phyloP scores from a whole-genome alignment of 306 rosid genomes.

The Lathyrus oleraceus region DNA sequence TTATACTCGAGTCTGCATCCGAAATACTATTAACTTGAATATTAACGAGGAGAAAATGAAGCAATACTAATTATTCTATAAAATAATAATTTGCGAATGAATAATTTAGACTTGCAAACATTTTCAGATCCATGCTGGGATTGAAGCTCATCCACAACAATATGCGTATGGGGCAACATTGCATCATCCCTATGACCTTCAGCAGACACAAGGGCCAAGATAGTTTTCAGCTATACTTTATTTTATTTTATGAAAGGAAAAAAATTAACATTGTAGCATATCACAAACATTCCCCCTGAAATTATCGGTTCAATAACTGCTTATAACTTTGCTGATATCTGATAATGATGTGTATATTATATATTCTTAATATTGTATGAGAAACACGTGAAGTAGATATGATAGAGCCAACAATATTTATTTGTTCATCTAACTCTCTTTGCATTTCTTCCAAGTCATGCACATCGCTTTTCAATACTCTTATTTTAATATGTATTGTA shows the following conservation, averaged over 20 bases:
- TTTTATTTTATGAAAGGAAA: conserved; percentile 11
- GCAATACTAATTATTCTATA: neutral
- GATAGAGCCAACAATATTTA: neutral
- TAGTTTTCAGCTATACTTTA: conserved; percentile 31
- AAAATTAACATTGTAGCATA: neutral
- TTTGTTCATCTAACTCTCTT: neutral
- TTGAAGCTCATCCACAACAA: conserved; percentile 51
- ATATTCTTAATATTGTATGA: neutral
- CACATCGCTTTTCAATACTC: neutral
- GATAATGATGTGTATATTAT: conserved; percentile 21
- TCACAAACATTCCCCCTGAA: neutral
- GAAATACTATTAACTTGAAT: neutral
- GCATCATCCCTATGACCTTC: conserved; percentile 43
- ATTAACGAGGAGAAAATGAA: neutral
- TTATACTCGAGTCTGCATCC: neutral
- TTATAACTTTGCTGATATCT: conserved; percentile 11
- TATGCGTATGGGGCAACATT: conserved; percentile 42
- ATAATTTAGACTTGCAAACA: conserved; percentile 12
- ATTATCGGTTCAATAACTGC: neutral
- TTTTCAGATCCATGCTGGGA: conserved; percentile 53
- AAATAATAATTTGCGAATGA: too few species aligned
- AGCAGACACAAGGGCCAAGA: conserved; percentile 45
- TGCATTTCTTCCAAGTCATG: neutral
- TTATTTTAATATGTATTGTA: neutral
- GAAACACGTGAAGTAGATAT: neutral